Conservation (phyloP, 345 rosid genomes). For the Dimocarpus longan region DNA sequence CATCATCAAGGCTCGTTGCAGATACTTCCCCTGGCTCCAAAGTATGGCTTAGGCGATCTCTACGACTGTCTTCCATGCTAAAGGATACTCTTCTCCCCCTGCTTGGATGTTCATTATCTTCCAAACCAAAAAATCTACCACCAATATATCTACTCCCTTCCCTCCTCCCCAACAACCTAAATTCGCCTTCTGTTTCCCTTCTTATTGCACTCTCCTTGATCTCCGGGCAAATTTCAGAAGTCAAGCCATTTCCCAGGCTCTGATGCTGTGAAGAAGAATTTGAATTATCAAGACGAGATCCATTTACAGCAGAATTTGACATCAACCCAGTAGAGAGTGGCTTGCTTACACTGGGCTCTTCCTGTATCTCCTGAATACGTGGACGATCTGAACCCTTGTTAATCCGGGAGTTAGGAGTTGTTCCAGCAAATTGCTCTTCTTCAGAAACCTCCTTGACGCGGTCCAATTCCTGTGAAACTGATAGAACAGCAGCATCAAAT, state of each 20-base stretch:
- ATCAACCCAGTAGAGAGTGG: conserved; percentile 19
- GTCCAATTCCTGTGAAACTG: conserved; percentile 82
- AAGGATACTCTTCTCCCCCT: conserved; percentile 91
- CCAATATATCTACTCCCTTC: conserved; percentile 70
- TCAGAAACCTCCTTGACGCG: conserved; percentile 54
- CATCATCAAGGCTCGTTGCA: conserved; percentile 65
- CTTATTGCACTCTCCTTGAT: conserved; percentile 94
- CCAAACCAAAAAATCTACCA: conserved; percentile 73
- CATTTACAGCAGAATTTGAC: conserved; percentile 28
- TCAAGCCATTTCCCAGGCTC: conserved; percentile 51
- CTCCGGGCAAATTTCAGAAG: conserved; percentile 51
- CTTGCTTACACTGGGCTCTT: conserved; percentile 52
- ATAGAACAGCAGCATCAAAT: conserved; percentile 90
- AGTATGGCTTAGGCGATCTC: conserved; percentile 43
- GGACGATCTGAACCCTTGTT: conserved; percentile 26
- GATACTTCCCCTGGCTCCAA: conserved; percentile 70
- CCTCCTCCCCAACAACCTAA: conserved; percentile 87
- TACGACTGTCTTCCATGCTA: conserved; percentile 69
- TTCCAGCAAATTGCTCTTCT: conserved; percentile 45
- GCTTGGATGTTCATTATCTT: conserved; percentile 76
- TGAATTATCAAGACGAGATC: conserved; percentile 38
- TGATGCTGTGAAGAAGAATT: conserved; percentile 29
- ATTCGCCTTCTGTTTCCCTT: conserved; percentile 99
- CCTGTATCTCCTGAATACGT: conserved; percentile 66
- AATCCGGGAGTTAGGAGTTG: conserved; percentile 25